Base-by-base conservation (phyloP, 2,329 filamentous ascomycete genomes). In the Colletotrichum sp. region DNA sequence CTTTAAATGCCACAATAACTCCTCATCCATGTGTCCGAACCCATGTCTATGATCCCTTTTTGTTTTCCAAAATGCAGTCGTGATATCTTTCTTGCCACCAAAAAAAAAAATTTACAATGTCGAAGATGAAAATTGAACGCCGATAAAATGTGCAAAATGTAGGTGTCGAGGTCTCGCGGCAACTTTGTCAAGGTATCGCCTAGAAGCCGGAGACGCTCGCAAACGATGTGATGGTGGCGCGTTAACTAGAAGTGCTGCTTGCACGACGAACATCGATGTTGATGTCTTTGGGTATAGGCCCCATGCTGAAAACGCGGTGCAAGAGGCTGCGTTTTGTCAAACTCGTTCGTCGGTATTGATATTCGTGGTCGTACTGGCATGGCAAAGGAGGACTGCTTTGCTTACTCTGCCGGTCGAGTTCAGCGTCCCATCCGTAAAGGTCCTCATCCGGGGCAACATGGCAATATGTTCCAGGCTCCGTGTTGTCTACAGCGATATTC, bases 381-480 rank as follows among this genome's bases (percentile, higher is more conserved):
- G 52, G 43, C 25, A 55, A 12, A 13, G 39, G 18, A 4, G 61
- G 70, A n/a, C 73, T 68, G 22, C 32, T 65, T 15, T 61, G 71
- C 56, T 34, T 69, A 27, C 68, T 72, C 60, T 80, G 81, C 27
- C 83, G 82, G 12, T 86, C 83, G 25, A 87, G 82, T 77, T 88
- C 88, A 12, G 88, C 88, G 74, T 91, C 89, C 89, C 89, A 91
- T 15, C 89, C 89, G 71, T 91, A 91, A 6, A 86, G 78, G 71
- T 91, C 89, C 3, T 83, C 80, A 8, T 81, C 81, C 6, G 82
- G 81, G 16, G 79, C 80, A 10, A 79, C 74, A 66, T 77, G 78
- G 8, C 77, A 80, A 58, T 80, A 82, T 7, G 80, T 67, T 7
- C 81, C 81, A 2, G 81, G 81, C 8, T 82, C 82, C 3, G 81